Evolutionary conservation across 2,329 filamentous ascomycete species (phyloP).

Genomic region (Cladosporium sp.): DNA sequence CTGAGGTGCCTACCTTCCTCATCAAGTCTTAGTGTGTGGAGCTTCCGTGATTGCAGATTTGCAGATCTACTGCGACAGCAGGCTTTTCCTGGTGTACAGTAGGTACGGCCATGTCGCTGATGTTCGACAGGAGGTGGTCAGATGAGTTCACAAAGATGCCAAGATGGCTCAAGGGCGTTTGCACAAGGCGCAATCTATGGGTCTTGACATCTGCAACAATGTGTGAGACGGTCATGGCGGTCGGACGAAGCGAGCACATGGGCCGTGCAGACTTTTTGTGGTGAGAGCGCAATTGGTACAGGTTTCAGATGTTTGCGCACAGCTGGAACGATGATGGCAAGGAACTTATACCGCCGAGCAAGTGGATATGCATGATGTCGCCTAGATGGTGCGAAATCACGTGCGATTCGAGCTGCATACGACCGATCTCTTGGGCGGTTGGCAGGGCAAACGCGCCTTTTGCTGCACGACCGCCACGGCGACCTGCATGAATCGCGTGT

Average conservation of each 20-base stretch:
- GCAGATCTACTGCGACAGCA: background rate
- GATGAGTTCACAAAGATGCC: background rate
- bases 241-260: background rate
- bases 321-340: background rate
- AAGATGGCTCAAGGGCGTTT: background rate
- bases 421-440: background rate
- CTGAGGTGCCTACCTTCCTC: background rate
- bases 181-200: background rate
- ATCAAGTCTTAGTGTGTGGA: slow-evolving; percentile 1
- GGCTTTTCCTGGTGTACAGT: too few relatives aligned
- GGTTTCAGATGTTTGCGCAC: background rate
- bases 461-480: background rate
- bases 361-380: background rate
- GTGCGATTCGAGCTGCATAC: background rate
- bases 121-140: background rate
- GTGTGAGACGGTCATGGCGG: background rate
- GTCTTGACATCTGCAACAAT: slow-evolving; percentile 1
- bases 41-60: background rate
- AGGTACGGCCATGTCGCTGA: background rate
- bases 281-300: background rate
- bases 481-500: background rate
- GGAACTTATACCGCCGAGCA: background rate
- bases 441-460: slow-evolving; percentile 3
- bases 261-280: background rate
- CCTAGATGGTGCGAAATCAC: background rate